Evolutionary conservation across 2,329 filamentous ascomycete genomes (phyloP), one percentile per base, ranked within the genome.

Genomic region (Fusarium devonianum): DNA sequence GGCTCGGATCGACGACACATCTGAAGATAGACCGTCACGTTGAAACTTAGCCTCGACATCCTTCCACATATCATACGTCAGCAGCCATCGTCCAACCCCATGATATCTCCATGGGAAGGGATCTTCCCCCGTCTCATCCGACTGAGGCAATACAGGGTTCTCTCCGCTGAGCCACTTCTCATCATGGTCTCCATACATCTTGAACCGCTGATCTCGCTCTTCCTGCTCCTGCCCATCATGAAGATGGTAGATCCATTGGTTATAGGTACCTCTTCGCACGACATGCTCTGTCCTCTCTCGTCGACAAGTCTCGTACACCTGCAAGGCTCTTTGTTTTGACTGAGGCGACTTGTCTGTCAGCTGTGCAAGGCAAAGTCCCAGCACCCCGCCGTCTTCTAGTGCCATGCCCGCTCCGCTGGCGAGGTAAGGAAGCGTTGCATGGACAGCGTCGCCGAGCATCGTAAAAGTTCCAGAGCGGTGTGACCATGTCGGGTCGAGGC

Each of bases 391-490:
- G 44, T 86, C 83, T 65, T 86, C 83, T 1, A 86, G 71, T 4
- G 79, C 78, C 82, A 85, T 85, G 2, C 82, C 82, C 0, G 82
- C 82, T 2, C 81, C 75, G 23, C 51, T 66, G 2, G 82, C 81
- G 0, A 85, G 71, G 62, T 88, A 88, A 0, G 85, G 85, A 0
- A 88, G 71, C 0, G 83, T 87, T 1, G 85, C 83, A 53, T 88
- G 84, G 2, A 83, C 82, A 1, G 84, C 81, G 59, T 88, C 85
- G 0, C 85, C 85, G 0, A 87, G 72, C 62, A 87, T 76, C 0
- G 81, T 79, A 59, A 85, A 84, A 0, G 79, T 71, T 0, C 77
- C 82, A 0, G 75, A 79, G 0, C 76, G 68, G 54, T 86, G 78
- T 0, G 75, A 80, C 84, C 85, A 87, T 1, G 65, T 64, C 5